phyloP scores from a whole-genome alignment of 192 early-diverging fungal species.

The Coemansia reversa region DNA sequence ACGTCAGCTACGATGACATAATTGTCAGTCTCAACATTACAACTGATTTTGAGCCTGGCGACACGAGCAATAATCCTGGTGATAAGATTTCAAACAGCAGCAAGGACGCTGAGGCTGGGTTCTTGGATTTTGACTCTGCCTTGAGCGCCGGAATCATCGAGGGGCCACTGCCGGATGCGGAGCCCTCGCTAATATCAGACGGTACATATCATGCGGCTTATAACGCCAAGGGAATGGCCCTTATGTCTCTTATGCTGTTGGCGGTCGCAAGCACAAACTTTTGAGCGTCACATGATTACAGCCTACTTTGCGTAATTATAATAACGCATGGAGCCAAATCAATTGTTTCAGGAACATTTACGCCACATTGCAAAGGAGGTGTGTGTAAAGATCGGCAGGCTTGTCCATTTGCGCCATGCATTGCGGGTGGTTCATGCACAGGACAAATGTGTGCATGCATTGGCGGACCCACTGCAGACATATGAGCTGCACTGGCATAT shows the following conservation, averaged over 20 bases:
- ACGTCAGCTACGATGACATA: constrained; percentile 13
- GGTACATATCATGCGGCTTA: not conserved
- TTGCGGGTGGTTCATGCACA: not conserved
- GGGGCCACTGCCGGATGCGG: not conserved
- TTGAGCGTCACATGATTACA: not conserved
- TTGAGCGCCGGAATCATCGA: not conserved
- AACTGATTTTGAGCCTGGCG: not conserved
- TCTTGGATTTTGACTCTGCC: not conserved
- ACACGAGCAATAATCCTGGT: not conserved
- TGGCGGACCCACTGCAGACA: not conserved
- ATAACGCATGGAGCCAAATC: not conserved
- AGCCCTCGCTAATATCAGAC: not conserved
- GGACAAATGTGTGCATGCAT: not conserved
- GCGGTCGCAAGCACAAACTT: not conserved
- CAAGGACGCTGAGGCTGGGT: not conserved
- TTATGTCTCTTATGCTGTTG: not conserved
- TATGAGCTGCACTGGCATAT: too few species aligned
- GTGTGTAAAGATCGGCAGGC: not conserved
- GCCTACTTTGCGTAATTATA: not conserved
- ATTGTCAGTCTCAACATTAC: constrained; percentile 3
- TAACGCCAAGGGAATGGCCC: not conserved
- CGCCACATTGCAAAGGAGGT: not conserved
- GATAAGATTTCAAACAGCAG: not conserved
- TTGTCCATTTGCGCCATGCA: not conserved
- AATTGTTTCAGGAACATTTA: not conserved